Percentiles rank a stretch among this genome's conserved stretches.
phyloP scores from a whole-genome alignment of 2,329 filamentous ascomycete species.

The Corinectria fuckeliana region DNA sequence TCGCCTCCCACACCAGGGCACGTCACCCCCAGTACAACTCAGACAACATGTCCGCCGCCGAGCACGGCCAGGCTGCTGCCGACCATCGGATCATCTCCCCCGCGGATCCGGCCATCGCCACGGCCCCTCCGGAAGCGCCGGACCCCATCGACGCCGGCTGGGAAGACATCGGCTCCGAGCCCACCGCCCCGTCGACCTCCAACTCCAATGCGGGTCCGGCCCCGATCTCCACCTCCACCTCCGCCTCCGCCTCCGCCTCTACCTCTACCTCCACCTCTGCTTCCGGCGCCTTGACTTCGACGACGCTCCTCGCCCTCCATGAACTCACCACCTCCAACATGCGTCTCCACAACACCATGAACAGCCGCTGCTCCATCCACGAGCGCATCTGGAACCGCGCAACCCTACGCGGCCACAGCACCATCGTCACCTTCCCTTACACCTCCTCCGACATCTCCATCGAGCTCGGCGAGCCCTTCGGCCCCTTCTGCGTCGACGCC shows the following conservation, averaged over 20 bases:
- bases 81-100: neutral
- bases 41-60: conserved; percentile 18
- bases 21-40: conserved; percentile 19
- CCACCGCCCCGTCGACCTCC: conserved; percentile 3
- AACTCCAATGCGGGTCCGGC: neutral
- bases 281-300: neutral
- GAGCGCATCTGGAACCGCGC: conserved; percentile 3
- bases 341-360: neutral
- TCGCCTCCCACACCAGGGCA: conserved; percentile 1
- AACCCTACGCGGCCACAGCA: conserved; percentile 5
- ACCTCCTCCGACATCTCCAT: conserved; percentile 21
- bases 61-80: conserved; percentile 12
- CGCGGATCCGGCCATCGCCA: neutral
- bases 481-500: conserved; percentile 7
- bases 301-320: neutral
- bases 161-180: neutral
- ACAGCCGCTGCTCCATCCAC: neutral
- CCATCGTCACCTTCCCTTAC: conserved; percentile 12
- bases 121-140: neutral
- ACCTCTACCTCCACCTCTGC: neutral
- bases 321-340: conserved; percentile 7
- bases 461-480: conserved; percentile 17
- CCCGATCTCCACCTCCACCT: neutral
- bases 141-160: conserved; percentile 3
- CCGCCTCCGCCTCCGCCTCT: neutral